A percentile compares a stretch with the other conserved stretches of the same genome.
phyloP scores from a whole-genome alignment of 2,329 filamentous ascomycete genomes.

The Aspergillus sp. region DNA sequence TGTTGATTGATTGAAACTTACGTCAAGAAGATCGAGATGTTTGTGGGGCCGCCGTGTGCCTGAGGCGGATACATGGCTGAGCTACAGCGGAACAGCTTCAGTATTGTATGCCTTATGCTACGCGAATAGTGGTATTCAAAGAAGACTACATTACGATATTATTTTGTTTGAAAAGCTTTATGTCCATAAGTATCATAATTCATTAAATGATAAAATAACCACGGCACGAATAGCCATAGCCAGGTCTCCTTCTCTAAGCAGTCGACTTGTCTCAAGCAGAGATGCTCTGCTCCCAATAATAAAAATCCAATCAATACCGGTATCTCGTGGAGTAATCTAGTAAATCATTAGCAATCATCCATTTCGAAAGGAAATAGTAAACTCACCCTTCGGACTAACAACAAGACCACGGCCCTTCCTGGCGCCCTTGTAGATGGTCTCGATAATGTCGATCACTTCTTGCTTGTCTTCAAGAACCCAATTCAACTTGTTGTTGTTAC shows the following conservation, averaged over 20 bases:
- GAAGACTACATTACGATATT: neutral
- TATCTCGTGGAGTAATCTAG: slow-evolving; percentile 66
- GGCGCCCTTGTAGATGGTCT: slow-evolving; percentile 96
- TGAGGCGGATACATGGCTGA: neutral
- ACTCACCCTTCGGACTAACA: slow-evolving; percentile 82
- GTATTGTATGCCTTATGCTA: no score
- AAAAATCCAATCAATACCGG: slow-evolving; percentile 52
- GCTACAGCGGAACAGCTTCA: no score
- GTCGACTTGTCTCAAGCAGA: neutral
- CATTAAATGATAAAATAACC: slow-evolving; percentile 6
- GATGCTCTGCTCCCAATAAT: neutral
- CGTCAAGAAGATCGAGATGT: slow-evolving; percentile 17
- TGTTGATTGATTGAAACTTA: slow-evolving; percentile 15
- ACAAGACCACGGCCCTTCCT: slow-evolving; percentile 97
- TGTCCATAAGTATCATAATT: slow-evolving; percentile 10
- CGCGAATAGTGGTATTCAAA: neutral
- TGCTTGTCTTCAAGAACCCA: slow-evolving; percentile 98
- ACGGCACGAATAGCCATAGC: neutral
- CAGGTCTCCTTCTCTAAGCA: neutral
- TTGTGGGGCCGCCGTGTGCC: slow-evolving; percentile 14
- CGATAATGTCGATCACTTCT: slow-evolving; percentile 96
- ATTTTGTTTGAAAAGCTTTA: neutral
- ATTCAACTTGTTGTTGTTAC: slow-evolving; percentile 98
- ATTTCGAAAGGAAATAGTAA: neutral
- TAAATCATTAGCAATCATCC: neutral